These are phyloP conservation scores for Diaporthe velutina DNA, from an alignment of 2,329 filamentous ascomycete species.

Conservation along the genomic window DNA sequence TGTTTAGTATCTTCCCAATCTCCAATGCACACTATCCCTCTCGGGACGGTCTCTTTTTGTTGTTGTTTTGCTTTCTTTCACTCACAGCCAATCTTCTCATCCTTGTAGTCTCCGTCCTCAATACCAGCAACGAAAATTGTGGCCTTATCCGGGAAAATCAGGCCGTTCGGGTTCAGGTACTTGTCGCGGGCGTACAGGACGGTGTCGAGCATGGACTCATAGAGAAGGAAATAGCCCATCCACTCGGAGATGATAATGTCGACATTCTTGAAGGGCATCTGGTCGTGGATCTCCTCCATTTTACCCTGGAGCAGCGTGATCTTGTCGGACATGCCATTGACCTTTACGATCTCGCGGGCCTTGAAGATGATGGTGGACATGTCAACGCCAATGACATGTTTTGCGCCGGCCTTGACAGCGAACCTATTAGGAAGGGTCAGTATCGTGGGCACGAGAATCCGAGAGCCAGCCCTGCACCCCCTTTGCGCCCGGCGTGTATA, in stretches of 20 bases:
- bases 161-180: conserved; percentile 86
- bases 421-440: conserved; percentile 73
- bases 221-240: conserved; percentile 99
- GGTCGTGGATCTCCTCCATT: conserved; percentile 92
- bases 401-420: conserved; percentile 93
- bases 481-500: not conserved
- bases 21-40: not conserved
- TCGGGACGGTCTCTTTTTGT: not conserved
- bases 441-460: not conserved
- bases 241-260: conserved; percentile 99
- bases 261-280: conserved; percentile 90
- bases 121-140: conserved; percentile 98
- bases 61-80: conserved; percentile 40
- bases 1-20: conserved; percentile 31
- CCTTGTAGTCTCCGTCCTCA: conserved; percentile 99
- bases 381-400: conserved; percentile 98
- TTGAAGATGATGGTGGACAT: conserved; percentile 99
- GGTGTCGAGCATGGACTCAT: conserved; percentile 99
- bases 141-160: conserved; percentile 99
- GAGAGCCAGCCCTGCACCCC: not conserved
- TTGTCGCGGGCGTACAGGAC: conserved; percentile 95
- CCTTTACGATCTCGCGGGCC: conserved; percentile 92
- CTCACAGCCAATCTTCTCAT: conserved; percentile 99
- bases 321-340: conserved; percentile 93
- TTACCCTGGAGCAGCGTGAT: conserved; percentile 98